Percentiles rank a stretch among this genome's conserved stretches.
phyloP scores from a whole-genome alignment of 305 asterid genomes.

The Solanum hybrid region DNA sequence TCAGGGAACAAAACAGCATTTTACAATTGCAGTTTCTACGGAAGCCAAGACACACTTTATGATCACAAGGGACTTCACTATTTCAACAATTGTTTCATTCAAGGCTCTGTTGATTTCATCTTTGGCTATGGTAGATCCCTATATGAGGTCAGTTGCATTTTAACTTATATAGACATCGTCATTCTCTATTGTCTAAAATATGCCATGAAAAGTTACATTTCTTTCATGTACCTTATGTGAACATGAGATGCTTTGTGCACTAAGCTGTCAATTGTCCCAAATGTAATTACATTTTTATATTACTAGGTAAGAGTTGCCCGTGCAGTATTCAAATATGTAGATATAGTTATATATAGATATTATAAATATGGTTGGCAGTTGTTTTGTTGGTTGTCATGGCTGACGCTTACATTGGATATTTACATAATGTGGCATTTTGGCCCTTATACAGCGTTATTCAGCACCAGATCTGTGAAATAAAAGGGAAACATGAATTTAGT shows the following conservation, averaged over 20 bases:
- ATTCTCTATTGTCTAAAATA: no score
- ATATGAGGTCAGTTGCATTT: conserved; percentile 30
- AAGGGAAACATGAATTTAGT: not conserved
- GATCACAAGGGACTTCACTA: conserved; percentile 61
- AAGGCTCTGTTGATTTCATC: conserved; percentile 64
- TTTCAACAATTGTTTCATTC: conserved; percentile 51
- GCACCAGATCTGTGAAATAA: not conserved
- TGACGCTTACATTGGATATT: no score
- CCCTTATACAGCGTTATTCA: not conserved
- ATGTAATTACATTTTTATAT: not conserved
- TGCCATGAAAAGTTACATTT: no score
- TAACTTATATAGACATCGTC: not conserved
- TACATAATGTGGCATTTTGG: no score
- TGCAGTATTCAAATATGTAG: no score
- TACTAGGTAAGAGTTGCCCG: not conserved
- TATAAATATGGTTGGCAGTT: no score
- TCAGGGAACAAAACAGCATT: conserved; percentile 60
- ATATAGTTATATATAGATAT: no score
- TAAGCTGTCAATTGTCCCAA: not conserved
- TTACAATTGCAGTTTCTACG: conserved; percentile 51
- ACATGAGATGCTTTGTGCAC: not conserved
- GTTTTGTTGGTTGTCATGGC: no score
- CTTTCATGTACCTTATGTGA: not conserved
- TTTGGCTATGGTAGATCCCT: conserved; percentile 56
- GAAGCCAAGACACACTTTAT: conserved; percentile 56